Conservation (phyloP, 1,284 basidiomycete species). For the Rhizoctonia solani region DNA sequence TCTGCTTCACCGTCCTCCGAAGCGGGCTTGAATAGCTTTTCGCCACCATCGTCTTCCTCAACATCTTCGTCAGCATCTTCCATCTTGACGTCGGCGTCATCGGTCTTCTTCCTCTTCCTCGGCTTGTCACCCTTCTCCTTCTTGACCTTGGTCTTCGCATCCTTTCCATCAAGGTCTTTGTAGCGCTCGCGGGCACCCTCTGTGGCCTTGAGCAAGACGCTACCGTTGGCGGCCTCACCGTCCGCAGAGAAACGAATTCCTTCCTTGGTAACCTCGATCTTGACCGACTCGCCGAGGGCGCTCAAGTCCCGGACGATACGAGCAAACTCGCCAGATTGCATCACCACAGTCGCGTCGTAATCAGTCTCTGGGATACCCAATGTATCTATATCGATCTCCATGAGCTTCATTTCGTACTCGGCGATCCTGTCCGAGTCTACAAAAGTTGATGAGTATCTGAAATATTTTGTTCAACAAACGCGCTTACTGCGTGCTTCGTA, state of each 20-base stretch:
- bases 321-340: conserved; percentile 86
- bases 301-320: conserved; percentile 93
- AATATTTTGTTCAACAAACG: conserved; percentile 27
- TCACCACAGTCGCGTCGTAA: conserved; percentile 91
- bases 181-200: conserved; percentile 46
- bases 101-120: conserved; percentile 46
- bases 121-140: conserved; percentile 45
- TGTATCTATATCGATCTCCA: conserved; percentile 98
- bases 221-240: conserved; percentile 93
- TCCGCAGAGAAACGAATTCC: conserved; percentile 93
- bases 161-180: conserved; percentile 29
- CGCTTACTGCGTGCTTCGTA: conserved; percentile 89
- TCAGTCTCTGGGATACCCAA: conserved; percentile 98
- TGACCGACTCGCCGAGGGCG: conserved; percentile 92
- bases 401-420: conserved; percentile 99
- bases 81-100: conserved; percentile 46
- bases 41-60: conserved; percentile 52
- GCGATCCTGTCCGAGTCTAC: conserved; percentile 91
- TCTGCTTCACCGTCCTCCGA: conserved; percentile 41
- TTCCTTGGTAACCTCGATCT: conserved; percentile 96
- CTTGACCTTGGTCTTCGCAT: conserved; percentile 40
- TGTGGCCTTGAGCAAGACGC: conserved; percentile 80
- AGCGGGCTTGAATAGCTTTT: conserved; percentile 44
- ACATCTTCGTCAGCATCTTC: conserved; percentile 52
- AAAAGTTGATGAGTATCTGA: background rate